phyloP scores from a whole-genome alignment of 768 basidiomycete genomes.

The Tylopilus balloui region DNA sequence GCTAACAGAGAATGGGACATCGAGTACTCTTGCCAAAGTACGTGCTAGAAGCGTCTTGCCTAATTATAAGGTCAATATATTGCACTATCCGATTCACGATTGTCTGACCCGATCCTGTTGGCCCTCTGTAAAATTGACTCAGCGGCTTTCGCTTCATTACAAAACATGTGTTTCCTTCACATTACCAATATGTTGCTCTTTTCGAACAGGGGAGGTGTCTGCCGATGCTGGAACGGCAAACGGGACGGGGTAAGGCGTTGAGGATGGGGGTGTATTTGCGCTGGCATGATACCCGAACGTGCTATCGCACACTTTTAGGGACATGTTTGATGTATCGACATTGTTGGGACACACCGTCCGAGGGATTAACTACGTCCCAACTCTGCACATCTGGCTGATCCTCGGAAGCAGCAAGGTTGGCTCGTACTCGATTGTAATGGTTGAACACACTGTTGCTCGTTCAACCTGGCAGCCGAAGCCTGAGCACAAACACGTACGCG shows the following conservation, averaged over 20 bases:
- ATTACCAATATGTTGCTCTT: slow-evolving; percentile 95
- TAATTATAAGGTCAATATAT: slow-evolving; percentile 20
- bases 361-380: slow-evolving; percentile 25
- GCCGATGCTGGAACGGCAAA: slow-evolving; percentile 38
- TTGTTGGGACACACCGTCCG: slow-evolving; percentile 28
- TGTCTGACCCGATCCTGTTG: slow-evolving; percentile 74
- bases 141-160: slow-evolving; percentile 3
- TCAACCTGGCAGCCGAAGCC: slow-evolving; percentile 1
- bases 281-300: slow-evolving; percentile 44
- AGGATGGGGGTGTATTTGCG: slow-evolving; percentile 60
- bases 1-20: slow-evolving; percentile 91
- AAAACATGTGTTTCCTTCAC: slow-evolving; percentile 40
- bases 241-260: slow-evolving; percentile 34
- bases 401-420: slow-evolving; percentile 54
- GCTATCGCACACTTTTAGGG: slow-evolving; percentile 22
- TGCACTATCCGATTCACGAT: slow-evolving; percentile 8
- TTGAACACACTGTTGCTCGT: slow-evolving; percentile 71
- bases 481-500: slow-evolving; percentile 57
- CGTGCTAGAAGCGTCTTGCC: slow-evolving; percentile 90
- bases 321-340: not conserved
- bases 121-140: slow-evolving; percentile 48
- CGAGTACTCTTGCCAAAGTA: slow-evolving; percentile 85
- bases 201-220: slow-evolving; percentile 64
- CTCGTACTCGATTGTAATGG: slow-evolving; percentile 85
- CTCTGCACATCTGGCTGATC: slow-evolving; percentile 29